phyloP scores from a whole-genome alignment of 306 rosid species.

The Casuarina cunninghamiana region DNA sequence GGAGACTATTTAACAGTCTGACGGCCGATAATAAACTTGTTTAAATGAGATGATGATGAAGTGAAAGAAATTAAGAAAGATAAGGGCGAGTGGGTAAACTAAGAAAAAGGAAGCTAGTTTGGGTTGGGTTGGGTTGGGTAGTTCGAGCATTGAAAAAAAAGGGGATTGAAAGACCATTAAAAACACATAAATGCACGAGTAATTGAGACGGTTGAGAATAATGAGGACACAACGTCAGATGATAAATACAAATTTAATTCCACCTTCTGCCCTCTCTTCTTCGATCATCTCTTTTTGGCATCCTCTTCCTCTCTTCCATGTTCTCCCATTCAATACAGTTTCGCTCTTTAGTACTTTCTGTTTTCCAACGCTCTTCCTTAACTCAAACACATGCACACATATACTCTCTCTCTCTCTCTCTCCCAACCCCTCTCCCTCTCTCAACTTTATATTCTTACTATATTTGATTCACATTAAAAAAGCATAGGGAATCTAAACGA shows the following conservation, averaged over 20 bases:
- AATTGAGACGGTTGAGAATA: constrained; percentile 77
- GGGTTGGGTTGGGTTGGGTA: constrained; percentile 44
- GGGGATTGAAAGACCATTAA: constrained; percentile 55
- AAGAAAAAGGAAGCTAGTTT: constrained; percentile 24
- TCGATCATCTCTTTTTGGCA: constrained; percentile 23
- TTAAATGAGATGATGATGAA: background rate
- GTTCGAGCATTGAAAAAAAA: constrained; percentile 65
- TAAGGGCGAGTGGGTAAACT: constrained; percentile 41
- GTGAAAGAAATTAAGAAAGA: background rate
- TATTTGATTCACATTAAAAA: constrained; percentile 12
- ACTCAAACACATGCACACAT: constrained; percentile 16
- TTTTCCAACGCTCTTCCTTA: constrained; percentile 14
- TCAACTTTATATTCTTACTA: background rate
- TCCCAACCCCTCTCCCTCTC: background rate
- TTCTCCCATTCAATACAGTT: constrained; percentile 28
- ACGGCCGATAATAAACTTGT: background rate
- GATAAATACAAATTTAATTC: constrained; percentile 64
- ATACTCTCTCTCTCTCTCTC: background rate
- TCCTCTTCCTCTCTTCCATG: constrained; percentile 22
- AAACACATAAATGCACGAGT: constrained; percentile 79
- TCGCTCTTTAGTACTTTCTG: background rate
- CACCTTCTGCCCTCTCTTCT: constrained; percentile 21
- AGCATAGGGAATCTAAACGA: constrained; percentile 7
- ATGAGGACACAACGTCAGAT: constrained; percentile 59
- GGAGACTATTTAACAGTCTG: background rate